Evolutionary conservation across 352 stramenopile species (phyloP), one percentile per base, ranked within the genome.

Genomic region (Globisporangium apiculatum): DNA sequence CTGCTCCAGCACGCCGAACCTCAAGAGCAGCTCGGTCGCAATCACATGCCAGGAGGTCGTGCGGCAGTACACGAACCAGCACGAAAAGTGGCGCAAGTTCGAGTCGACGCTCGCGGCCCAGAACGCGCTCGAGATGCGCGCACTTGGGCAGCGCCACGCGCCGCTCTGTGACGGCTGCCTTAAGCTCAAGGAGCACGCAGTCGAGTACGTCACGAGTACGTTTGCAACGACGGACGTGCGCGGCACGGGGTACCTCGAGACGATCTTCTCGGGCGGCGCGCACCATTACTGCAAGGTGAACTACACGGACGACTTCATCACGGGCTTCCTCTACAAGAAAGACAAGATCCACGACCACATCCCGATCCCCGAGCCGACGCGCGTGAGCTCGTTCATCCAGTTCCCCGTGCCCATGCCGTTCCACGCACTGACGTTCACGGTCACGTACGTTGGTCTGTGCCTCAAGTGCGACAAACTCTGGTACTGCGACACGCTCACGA

Each of bases 321-420:
- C 82, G 54, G 85, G 85, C 14, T 94, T 94, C 58, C 69, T 94
- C 69, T 94, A 90, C 83, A 94, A 94, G 67, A 94, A 94, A 60
- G 85, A 94, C 70, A 94, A 94, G 60, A 92, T 94, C 46, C 85
- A 94, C 64, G 85, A 94, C 48, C 85, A 94, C 61, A 91, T 94
- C 55, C 85, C 85, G 48, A 90, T 94, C 53, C 85, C 85, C 6
- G 83, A 94, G 60, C 83, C 85, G 0, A 94, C 82, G 36, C 79
- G 82, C 47, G 83, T 92, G 58, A 91, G 79, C 64, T 93, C 85
- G 14, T 94, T 94, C 59, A 92, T 94, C 57, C 85, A 91, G 60
- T 94, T 94, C 48, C 85, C 85, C 6, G 85, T 93, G 35, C 83
- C 85, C 5, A 92, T 94, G 85, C 85, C 85, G 38, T 94, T 94